These are phyloP conservation scores for Calocera viscosa DNA, from an alignment of 768 basidiomycete genomes.

Conservation along the genomic window DNA sequence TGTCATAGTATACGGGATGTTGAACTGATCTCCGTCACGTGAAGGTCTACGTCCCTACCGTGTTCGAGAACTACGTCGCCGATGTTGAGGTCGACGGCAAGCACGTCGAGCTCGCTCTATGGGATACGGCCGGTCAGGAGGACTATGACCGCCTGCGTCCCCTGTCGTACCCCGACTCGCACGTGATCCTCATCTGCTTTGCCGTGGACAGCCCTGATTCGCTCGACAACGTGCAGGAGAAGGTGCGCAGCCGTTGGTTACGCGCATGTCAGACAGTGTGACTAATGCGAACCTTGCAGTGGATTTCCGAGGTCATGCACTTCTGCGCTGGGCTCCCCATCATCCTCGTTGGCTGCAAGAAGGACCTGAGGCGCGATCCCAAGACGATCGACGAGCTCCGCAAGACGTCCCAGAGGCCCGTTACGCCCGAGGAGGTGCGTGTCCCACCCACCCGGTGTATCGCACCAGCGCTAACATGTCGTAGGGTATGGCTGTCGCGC, in stretches of 20 bases:
- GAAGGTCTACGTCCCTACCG: conserved; percentile 97
- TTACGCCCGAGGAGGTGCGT: conserved; percentile 80
- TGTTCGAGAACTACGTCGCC: conserved; percentile 99
- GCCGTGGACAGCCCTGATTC: conserved; percentile 97
- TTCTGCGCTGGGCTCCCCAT: conserved; percentile 90
- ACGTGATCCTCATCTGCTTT: conserved; percentile 98
- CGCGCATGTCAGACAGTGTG: conserved; percentile 2
- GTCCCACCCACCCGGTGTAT: background rate
- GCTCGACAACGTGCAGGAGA: conserved; percentile 98
- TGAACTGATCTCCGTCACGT: conserved; percentile 1
- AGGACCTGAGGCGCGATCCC: conserved; percentile 87
- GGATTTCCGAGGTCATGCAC: conserved; percentile 98
- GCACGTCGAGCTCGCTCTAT: conserved; percentile 94
- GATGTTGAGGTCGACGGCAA: conserved; percentile 98
- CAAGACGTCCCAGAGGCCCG: conserved; percentile 88
- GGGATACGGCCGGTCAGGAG: conserved; percentile 99
- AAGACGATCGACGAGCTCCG: conserved; percentile 88
- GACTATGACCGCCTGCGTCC: conserved; percentile 98
- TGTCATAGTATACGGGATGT: background rate
- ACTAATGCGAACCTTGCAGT: conserved; percentile 37
- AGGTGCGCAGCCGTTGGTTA: conserved; percentile 43
- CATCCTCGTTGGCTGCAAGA: conserved; percentile 98
- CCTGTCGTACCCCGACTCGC: conserved; percentile 96
- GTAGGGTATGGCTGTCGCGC: conserved; percentile 85
- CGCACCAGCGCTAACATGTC: background rate